A percentile compares a stretch with the other conserved stretches of the same genome.
These are phyloP conservation scores for Cryptosporidium sp. DNA, from an alignment of 169 alveolate species.

Conservation along the genomic window DNA sequence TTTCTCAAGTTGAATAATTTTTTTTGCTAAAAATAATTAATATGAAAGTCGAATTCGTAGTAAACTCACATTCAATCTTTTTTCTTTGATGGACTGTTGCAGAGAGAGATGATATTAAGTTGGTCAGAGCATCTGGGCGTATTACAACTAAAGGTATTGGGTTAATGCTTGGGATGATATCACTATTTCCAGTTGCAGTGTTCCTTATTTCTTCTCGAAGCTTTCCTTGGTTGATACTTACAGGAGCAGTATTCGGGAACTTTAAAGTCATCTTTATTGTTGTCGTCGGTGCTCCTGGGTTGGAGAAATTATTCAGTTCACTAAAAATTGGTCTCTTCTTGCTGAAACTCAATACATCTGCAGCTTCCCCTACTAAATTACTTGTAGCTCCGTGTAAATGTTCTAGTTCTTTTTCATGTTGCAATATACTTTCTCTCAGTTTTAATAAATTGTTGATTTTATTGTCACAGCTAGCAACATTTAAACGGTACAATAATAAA, in stretches of 20 bases:
- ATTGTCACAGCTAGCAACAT: not conserved
- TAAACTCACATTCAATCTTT: slow-evolving; percentile 57
- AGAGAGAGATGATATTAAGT: slow-evolving; percentile 55
- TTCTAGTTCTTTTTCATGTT: slow-evolving; percentile 65
- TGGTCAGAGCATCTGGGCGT: slow-evolving; percentile 71
- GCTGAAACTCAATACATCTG: slow-evolving; percentile 61
- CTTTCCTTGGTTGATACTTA: slow-evolving; percentile 29
- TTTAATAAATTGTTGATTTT: slow-evolving; percentile 8
- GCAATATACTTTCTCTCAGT: slow-evolving; percentile 40
- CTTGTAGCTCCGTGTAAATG: slow-evolving; percentile 49
- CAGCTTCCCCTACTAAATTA: slow-evolving; percentile 70
- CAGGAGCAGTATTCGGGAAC: slow-evolving; percentile 72
- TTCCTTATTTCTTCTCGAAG: slow-evolving; percentile 54
- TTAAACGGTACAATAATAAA: slow-evolving; percentile 2
- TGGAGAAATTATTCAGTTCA: slow-evolving; percentile 28
- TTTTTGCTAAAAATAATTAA: slow-evolving; percentile 25
- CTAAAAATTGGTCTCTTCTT: slow-evolving; percentile 44
- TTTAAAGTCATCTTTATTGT: slow-evolving; percentile 67
- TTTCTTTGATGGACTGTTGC: slow-evolving; percentile 73
- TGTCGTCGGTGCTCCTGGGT: slow-evolving; percentile 36
- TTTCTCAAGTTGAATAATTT: slow-evolving; percentile 51
- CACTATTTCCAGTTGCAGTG: slow-evolving; percentile 35
- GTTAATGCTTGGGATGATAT: slow-evolving; percentile 27
- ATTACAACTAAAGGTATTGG: slow-evolving; percentile 71
- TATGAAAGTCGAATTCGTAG: not conserved